phyloP scores from a whole-genome alignment of 164 flowering plant species.

The Vitis rupestris region DNA sequence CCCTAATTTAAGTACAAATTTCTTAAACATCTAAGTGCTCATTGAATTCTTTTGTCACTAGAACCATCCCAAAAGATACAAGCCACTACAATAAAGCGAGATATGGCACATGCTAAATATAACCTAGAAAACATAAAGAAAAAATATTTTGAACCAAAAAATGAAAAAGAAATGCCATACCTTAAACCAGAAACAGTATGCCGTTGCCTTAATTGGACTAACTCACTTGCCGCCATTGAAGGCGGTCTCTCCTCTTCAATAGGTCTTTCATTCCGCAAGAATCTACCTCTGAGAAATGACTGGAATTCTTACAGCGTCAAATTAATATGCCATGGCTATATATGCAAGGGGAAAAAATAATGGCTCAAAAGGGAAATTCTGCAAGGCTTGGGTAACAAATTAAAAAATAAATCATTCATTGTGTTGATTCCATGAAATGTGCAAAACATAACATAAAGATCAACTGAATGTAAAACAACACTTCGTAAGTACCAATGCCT shows the following conservation, averaged over 20 bases:
- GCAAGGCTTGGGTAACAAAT: neutral
- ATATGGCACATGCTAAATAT: no score
- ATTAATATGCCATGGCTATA: neutral
- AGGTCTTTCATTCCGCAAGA: slow-evolving; percentile 65
- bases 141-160: neutral
- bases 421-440: no score
- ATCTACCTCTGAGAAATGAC: slow-evolving; percentile 79
- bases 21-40: neutral
- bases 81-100: slow-evolving; percentile 1
- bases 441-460: no score
- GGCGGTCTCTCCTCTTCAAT: slow-evolving; percentile 66
- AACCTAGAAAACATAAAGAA: no score
- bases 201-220: slow-evolving; percentile 61
- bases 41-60: neutral
- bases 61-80: neutral
- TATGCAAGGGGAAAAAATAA: neutral
- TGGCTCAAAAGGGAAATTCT: neutral
- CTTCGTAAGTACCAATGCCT: no score
- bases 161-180: slow-evolving; percentile 23
- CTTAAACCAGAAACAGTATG: slow-evolving; percentile 77
- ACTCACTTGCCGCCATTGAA: slow-evolving; percentile 60
- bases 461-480: no score
- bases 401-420: no score
- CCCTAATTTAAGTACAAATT: no score
- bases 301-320: slow-evolving; percentile 21